Conservation (phyloP, 805 yeast species). For the Metschnikowia gelsemii region DNA sequence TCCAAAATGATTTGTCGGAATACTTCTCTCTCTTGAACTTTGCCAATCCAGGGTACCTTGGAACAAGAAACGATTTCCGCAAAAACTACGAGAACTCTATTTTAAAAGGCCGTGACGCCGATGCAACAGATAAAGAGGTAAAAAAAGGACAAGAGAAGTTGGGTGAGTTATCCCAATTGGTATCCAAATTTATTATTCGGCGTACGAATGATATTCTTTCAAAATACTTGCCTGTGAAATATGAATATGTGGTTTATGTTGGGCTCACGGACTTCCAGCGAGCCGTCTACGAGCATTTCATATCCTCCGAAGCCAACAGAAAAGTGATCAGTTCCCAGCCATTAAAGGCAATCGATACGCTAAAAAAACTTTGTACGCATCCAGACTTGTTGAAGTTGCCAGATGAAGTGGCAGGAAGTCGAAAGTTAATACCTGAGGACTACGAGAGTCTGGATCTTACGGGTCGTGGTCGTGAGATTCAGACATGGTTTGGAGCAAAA, state of each 20-base stretch:
- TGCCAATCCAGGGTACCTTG: slow-evolving; percentile 92
- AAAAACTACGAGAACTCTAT: slow-evolving; percentile 81
- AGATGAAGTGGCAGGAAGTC: slow-evolving; percentile 73
- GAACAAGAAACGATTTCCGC: slow-evolving; percentile 79
- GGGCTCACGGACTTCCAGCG: slow-evolving; percentile 76
- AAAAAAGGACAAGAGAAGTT: slow-evolving; percentile 67
- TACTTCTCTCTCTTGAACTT: slow-evolving; percentile 86
- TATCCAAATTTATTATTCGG: slow-evolving; percentile 86
- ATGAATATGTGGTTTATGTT: slow-evolving; percentile 95
- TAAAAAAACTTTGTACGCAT: slow-evolving; percentile 91
- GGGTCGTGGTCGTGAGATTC: slow-evolving; percentile 70
- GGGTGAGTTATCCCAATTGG: slow-evolving; percentile 67
- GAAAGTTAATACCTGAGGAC: slow-evolving; percentile 68
- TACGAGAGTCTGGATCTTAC: slow-evolving; percentile 44
- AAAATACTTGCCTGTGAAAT: slow-evolving; percentile 91
- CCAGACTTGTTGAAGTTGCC: slow-evolving; percentile 81
- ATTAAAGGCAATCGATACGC: slow-evolving; percentile 80
- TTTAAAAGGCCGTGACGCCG: slow-evolving; percentile 83
- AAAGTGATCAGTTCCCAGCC: slow-evolving; percentile 75
- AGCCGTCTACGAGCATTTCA: slow-evolving; percentile 66
- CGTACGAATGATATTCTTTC: slow-evolving; percentile 93
- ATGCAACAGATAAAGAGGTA: slow-evolving; percentile 78
- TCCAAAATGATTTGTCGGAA: slow-evolving; percentile 92
- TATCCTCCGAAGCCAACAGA: slow-evolving; percentile 75
- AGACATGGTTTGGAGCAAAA: slow-evolving; percentile 83